These are phyloP conservation scores for Plenodomus lindquistii DNA, from an alignment of 2,329 filamentous ascomycete genomes.

Conservation along the genomic window DNA sequence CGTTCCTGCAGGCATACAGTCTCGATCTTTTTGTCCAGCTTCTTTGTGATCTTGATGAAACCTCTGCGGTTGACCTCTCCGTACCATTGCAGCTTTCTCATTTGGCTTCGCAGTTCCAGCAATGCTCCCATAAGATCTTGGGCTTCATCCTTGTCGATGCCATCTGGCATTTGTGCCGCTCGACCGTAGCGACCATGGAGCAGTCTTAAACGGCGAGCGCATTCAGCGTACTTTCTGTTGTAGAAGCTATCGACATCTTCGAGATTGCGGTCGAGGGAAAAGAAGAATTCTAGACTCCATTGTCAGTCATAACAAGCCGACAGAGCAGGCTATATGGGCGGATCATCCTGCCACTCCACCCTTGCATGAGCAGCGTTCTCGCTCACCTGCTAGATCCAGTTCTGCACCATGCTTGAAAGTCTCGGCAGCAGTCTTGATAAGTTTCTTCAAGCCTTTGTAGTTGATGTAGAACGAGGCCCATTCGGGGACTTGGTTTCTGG, in stretches of 20 bases:
- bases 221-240: slow-evolving; percentile 91
- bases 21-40: slow-evolving; percentile 92
- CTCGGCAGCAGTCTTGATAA: slow-evolving; percentile 79
- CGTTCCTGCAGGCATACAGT: slow-evolving; percentile 75
- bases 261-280: slow-evolving; percentile 92
- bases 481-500: slow-evolving; percentile 83
- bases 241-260: slow-evolving; percentile 97
- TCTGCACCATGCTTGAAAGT: slow-evolving; percentile 69
- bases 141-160: slow-evolving; percentile 82
- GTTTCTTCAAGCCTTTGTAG: slow-evolving; percentile 91
- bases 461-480: slow-evolving; percentile 85
- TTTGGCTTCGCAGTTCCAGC: slow-evolving; percentile 81
- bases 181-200: slow-evolving; percentile 86
- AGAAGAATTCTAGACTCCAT: slow-evolving; percentile 79
- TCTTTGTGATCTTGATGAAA: slow-evolving; percentile 98
- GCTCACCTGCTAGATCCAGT: slow-evolving; percentile 87
- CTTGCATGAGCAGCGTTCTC: background rate
- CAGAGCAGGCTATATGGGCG: background rate
- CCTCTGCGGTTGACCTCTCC: slow-evolving; percentile 94
- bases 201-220: slow-evolving; percentile 79
- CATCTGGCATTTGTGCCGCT: slow-evolving; percentile 68
- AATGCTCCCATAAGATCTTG: slow-evolving; percentile 90
- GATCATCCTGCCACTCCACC: background rate
- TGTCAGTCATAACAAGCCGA: slow-evolving; percentile 7
- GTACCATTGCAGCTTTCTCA: slow-evolving; percentile 96